Evolutionary conservation across 2,329 filamentous ascomycete species (phyloP).

Genomic region (Fusarium sp.): DNA sequence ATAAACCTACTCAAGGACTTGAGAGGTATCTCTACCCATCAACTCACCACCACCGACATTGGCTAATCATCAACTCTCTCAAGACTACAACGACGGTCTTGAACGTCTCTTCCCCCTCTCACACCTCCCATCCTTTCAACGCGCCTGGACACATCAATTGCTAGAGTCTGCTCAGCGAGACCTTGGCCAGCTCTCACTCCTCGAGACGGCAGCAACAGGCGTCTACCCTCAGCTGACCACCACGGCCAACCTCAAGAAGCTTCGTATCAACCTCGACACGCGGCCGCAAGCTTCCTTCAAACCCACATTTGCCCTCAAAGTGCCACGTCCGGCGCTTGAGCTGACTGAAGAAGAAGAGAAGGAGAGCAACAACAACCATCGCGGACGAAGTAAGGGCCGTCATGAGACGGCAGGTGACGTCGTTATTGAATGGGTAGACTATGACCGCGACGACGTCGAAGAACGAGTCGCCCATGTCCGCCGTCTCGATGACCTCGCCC

Average conservation of each 20-base stretch:
- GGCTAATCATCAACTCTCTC: not conserved
- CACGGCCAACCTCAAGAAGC: slow-evolving; percentile 56
- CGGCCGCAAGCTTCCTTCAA: slow-evolving; percentile 53
- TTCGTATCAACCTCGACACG: slow-evolving; percentile 59
- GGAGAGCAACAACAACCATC: not conserved
- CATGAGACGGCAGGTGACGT: slow-evolving; percentile 50
- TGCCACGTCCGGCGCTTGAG: slow-evolving; percentile 47
- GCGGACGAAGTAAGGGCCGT: slow-evolving; percentile 45
- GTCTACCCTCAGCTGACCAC: slow-evolving; percentile 55
- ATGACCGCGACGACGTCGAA: slow-evolving; percentile 55
- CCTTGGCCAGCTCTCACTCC: slow-evolving; percentile 52
- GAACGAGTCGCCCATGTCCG: slow-evolving; percentile 56
- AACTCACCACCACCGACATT: not conserved
- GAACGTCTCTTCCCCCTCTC: slow-evolving; percentile 58
- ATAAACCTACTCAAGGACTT: slow-evolving; percentile 52
- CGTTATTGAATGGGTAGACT: slow-evolving; percentile 58
- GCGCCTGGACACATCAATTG: slow-evolving; percentile 59
- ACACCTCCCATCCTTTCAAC: slow-evolving; percentile 54
- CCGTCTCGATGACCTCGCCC: slow-evolving; percentile 58
- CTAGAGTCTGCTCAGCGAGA: slow-evolving; percentile 57
- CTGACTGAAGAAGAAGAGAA: slow-evolving; percentile 20
- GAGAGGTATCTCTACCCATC: slow-evolving; percentile 44
- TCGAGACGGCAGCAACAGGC: slow-evolving; percentile 54
- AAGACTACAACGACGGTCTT: slow-evolving; percentile 60
- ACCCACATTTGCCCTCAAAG: slow-evolving; percentile 55